Base-by-base conservation (phyloP, 2,329 filamentous ascomycete genomes). In the Fusarium sacchari region DNA sequence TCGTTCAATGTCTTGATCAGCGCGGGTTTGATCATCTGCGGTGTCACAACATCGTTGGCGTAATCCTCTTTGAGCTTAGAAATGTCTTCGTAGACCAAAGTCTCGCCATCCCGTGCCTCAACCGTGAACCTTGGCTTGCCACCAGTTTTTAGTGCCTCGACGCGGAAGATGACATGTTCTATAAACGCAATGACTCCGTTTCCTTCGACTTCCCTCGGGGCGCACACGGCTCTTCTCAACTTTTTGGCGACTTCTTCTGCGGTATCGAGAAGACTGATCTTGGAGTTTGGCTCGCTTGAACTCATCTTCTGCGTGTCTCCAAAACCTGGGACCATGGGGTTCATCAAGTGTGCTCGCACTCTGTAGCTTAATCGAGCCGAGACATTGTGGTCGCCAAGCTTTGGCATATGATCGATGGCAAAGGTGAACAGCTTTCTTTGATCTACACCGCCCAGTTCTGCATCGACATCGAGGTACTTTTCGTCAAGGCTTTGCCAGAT, bases 291-390 rank as follows among this genome's bases (percentile, higher is more conserved):
- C 0, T 62, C 42, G 20, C 55, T 68, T 3, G 56, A 68, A 24
- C 55, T 67, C 42, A 68, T 67, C 26, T 68, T 67, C n/a, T 62
- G 26, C 2, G 47, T 26, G 5, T 50, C 36, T 3, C 55, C 56
- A 2, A 68, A 47, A 14, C 63, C 63, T 0, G 55, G 63, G 0
- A 62, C 37, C 6, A 68, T 46, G 12, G 36, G 1, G 11, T 68
- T 68, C 55, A 68, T 61, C 2, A 67, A 17, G 5, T 68, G n/a
- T 1, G 63, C 55, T 4, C 63, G 30, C 2, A 44, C 30, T 28
- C 13, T 67, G 26, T 44, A 68, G 0, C n/a, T n/a, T n/a, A n/a
- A n/a, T n/a, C n/a, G n/a, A n/a, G n/a, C n/a, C n/a, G n/a, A n/a
- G n/a, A n/a, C n/a, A n/a, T n/a, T n/a, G n/a, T n/a, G n/a, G n/a